Percentiles rank a stretch among this genome's conserved stretches.
phyloP scores from a whole-genome alignment of 163 green algal species.

The Coccomyxa subellipsoidea region DNA sequence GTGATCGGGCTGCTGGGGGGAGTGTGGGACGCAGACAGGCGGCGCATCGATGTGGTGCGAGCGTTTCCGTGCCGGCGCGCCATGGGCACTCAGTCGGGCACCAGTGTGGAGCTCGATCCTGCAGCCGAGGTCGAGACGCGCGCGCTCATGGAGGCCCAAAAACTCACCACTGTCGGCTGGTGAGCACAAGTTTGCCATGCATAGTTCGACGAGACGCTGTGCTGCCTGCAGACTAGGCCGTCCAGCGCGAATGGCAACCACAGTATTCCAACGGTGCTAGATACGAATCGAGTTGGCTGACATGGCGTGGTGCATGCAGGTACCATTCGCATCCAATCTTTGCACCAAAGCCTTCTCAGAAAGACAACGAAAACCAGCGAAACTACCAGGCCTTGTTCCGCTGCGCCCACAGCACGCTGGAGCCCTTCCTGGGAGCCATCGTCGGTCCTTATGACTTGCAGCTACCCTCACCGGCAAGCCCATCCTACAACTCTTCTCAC shows the following conservation, averaged over 20 bases:
- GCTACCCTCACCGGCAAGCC: background rate
- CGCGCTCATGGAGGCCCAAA: conserved; percentile 50
- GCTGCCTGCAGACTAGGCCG: too few species aligned
- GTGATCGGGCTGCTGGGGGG: conserved; percentile 71
- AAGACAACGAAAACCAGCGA: conserved; percentile 73
- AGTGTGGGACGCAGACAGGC: conserved; percentile 37
- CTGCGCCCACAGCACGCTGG: background rate
- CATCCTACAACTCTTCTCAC: too few species aligned
- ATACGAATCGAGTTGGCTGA: too few species aligned
- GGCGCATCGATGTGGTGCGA: conserved; percentile 59
- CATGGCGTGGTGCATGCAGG: too few species aligned
- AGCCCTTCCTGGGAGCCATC: conserved; percentile 65
- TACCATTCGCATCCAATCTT: conserved; percentile 82
- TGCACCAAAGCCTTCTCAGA: conserved; percentile 51
- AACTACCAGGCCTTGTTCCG: conserved; percentile 21
- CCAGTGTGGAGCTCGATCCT: conserved; percentile 75
- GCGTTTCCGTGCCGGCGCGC: conserved; percentile 64
- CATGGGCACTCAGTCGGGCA: conserved; percentile 44
- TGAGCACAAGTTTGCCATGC: conserved; percentile 6
- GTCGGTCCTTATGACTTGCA: conserved; percentile 56
- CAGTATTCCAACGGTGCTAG: too few species aligned
- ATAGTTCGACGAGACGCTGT: background rate
- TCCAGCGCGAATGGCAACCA: too few species aligned
- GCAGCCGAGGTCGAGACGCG: conserved; percentile 61
- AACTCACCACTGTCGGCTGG: conserved; percentile 67